Conservation (phyloP, 106 monocot species). For the Ottelia alismoides region DNA sequence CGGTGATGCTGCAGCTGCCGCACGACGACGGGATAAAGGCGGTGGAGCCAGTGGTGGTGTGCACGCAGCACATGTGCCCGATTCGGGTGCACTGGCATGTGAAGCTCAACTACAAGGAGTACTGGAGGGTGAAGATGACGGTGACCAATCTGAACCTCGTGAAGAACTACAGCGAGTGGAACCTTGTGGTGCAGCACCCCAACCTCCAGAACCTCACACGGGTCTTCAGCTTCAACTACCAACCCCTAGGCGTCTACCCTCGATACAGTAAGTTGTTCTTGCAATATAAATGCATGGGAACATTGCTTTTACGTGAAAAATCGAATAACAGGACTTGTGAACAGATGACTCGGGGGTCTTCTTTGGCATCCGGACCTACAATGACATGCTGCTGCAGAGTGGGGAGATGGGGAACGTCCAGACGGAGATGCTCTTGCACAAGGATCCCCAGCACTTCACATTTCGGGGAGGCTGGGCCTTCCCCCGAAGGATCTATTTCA, state of each 20-base stretch:
- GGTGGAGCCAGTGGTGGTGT: slow-evolving; percentile 41
- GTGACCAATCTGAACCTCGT: slow-evolving; percentile 53
- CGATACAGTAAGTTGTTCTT: slow-evolving; percentile 53
- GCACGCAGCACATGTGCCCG: slow-evolving; percentile 77
- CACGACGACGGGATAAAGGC: slow-evolving; percentile 47
- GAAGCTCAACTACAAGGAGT: slow-evolving; percentile 59
- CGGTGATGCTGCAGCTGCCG: too few relatives aligned
- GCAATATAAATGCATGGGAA: background rate
- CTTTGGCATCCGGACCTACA: slow-evolving; percentile 84
- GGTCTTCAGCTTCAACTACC: slow-evolving; percentile 71
- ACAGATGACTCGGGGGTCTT: slow-evolving; percentile 90
- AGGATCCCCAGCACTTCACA: slow-evolving; percentile 53
- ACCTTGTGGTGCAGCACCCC: slow-evolving; percentile 65
- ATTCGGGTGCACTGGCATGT: slow-evolving; percentile 79
- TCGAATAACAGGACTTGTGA: background rate
- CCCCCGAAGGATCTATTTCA: slow-evolving; percentile 77
- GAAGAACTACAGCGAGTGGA: slow-evolving; percentile 80
- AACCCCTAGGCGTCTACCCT: slow-evolving; percentile 34
- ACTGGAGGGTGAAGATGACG: slow-evolving; percentile 86
- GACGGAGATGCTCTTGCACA: slow-evolving; percentile 62
- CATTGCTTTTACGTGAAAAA: background rate
- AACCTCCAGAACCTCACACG: slow-evolving; percentile 34
- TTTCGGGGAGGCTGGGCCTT: slow-evolving; percentile 90
- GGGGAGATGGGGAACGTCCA: slow-evolving; percentile 80
- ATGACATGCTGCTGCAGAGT: slow-evolving; percentile 70